phyloP scores from a whole-genome alignment of 805 yeast species.

The Kodamaea kaohsiungensis region DNA sequence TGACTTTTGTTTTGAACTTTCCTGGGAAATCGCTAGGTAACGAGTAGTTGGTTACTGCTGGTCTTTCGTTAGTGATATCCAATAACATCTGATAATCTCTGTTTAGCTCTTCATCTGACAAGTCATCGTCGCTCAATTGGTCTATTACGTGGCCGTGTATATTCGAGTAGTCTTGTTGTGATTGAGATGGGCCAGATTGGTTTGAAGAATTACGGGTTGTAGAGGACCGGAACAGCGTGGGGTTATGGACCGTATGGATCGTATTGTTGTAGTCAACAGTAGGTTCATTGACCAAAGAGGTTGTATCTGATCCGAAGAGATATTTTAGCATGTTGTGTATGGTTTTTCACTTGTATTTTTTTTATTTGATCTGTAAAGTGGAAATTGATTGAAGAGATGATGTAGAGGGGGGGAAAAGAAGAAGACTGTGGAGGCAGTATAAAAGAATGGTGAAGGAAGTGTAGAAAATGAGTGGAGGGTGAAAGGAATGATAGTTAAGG shows the following conservation, averaged over 20 bases:
- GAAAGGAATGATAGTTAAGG: no score
- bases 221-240: background rate
- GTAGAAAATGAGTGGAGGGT: no score
- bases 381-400: no score
- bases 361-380: no score
- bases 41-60: conserved; percentile 8
- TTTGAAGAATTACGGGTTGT: no score
- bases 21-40: conserved; percentile 24
- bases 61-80: conserved; percentile 10
- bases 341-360: no score
- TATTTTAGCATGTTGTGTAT: conserved; percentile 10
- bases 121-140: conserved; percentile 8
- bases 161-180: background rate
- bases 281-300: conserved; percentile 32
- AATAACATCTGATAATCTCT: conserved; percentile 12
- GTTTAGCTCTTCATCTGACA: conserved; percentile 13
- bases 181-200: background rate
- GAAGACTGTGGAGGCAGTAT: no score
- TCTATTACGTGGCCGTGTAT: background rate
- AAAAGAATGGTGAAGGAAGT: no score
- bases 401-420: no score
- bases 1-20: conserved; percentile 9
- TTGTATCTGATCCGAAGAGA: conserved; percentile 13
- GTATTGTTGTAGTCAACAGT: conserved; percentile 37
- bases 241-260: conserved; percentile 10